phyloP scores from a whole-genome alignment of 306 rosid genomes.

The Quercus cerris region DNA sequence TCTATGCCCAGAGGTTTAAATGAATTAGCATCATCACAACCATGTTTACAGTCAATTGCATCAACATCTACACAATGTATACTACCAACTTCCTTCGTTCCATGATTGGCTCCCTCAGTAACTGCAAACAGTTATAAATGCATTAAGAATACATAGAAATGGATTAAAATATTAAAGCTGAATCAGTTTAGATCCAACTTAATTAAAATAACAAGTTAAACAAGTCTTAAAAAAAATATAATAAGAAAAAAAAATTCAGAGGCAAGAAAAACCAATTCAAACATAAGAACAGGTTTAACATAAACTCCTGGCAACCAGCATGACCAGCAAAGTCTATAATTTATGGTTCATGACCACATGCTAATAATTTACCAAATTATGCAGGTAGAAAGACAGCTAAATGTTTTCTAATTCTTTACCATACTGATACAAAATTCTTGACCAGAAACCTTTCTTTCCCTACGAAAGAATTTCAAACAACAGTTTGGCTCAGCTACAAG shows the following conservation, averaged over 20 bases:
- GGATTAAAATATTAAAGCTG: background rate
- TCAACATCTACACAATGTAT: slow-evolving; percentile 41
- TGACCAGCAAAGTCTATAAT: no score
- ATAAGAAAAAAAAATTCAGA: background rate
- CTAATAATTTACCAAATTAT: no score
- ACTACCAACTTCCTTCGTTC: slow-evolving; percentile 30
- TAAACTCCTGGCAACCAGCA: background rate
- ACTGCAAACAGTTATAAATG: slow-evolving; percentile 25
- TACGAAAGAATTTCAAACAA: no score
- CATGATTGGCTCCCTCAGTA: slow-evolving; percentile 30
- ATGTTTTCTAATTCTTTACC: no score
- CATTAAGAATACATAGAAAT: background rate
- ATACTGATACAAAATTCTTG: no score
- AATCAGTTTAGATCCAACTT: slow-evolving; percentile 10
- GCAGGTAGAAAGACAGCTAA: no score
- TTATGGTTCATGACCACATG: no score
- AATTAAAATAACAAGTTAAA: slow-evolving; percentile 6
- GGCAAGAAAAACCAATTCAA: slow-evolving; percentile 9
- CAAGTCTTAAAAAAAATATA: background rate
- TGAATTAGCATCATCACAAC: slow-evolving; percentile 33
- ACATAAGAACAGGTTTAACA: background rate
- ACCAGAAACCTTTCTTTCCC: no score
- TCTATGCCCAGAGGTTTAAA: slow-evolving; percentile 19
- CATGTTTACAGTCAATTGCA: slow-evolving; percentile 27
- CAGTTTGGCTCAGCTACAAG: no score